Evolutionary conservation across 164 flowering plant genomes (phyloP).

Genomic region (Annona cherimola): DNA sequence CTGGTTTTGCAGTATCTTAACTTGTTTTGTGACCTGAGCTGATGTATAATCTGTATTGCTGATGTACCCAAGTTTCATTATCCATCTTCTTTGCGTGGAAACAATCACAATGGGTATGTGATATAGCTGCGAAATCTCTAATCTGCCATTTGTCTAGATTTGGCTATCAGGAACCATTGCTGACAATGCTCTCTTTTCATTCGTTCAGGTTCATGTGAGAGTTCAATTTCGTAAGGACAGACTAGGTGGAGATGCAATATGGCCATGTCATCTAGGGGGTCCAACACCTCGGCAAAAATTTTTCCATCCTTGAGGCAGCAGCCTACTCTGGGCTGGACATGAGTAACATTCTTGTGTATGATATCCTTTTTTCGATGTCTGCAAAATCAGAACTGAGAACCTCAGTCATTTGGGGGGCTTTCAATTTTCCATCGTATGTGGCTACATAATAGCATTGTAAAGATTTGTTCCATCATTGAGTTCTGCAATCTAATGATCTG

Average conservation of each 20-base stretch:
- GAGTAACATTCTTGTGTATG: conserved; percentile 24
- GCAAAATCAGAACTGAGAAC: background rate
- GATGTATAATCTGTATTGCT: conserved; percentile 24
- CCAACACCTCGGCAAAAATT: conserved; percentile 8
- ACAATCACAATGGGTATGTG: conserved; percentile 7
- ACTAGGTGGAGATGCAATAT: conserved; percentile 5
- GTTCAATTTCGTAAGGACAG: conserved; percentile 12
- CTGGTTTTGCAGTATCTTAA: conserved; percentile 18
- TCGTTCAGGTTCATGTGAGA: conserved; percentile 13
- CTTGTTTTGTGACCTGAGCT: conserved; percentile 8
- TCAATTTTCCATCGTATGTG: conserved; percentile 8
- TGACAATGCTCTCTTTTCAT: background rate
- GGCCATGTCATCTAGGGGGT: conserved; percentile 4
- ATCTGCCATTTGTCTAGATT: background rate
- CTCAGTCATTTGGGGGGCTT: background rate
- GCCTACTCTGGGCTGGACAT: conserved; percentile 16
- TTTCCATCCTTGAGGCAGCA: conserved; percentile 20
- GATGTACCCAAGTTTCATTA: conserved; percentile 11
- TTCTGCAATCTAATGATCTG: background rate
- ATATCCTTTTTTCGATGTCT: conserved; percentile 23
- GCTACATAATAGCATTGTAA: background rate
- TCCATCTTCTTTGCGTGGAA: conserved; percentile 7
- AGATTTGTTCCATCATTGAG: conserved; percentile 5
- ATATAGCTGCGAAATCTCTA: background rate
- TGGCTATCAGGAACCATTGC: background rate